Percentiles rank a stretch among this genome's conserved stretches.
Conservation (phyloP, 352 stramenopile genomes). For the Phytophthora pluvialis region DNA sequence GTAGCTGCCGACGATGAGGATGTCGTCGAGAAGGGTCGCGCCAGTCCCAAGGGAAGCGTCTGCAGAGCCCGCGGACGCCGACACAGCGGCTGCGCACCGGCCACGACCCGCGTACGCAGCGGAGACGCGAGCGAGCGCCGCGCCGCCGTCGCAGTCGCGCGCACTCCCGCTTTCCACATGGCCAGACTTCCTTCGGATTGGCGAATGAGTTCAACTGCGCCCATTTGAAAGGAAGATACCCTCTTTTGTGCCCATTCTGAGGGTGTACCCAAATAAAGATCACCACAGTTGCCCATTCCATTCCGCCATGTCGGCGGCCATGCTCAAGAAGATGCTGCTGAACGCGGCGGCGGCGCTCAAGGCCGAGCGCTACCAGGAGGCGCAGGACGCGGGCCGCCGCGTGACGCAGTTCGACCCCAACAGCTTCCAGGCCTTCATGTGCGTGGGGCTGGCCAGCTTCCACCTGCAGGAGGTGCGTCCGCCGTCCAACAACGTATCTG, state of each 20-base stretch:
- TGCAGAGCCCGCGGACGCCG: constrained; percentile 12
- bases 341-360: constrained; percentile 75
- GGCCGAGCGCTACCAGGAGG: constrained; percentile 77
- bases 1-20: constrained; percentile 21
- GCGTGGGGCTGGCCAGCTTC: constrained; percentile 78
- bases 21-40: constrained; percentile 28
- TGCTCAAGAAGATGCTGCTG: constrained; percentile 83
- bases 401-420: constrained; percentile 80
- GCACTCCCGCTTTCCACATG: constrained; percentile 40
- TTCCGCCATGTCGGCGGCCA: constrained; percentile 61
- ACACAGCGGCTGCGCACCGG: background rate
- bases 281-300: too few relatives aligned
- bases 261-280: constrained; percentile 1
- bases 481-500: background rate
- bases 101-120: background rate
- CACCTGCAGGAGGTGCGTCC: constrained; percentile 66
- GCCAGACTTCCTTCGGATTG: constrained; percentile 1
- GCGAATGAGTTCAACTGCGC: constrained; percentile 6
- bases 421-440: constrained; percentile 88
- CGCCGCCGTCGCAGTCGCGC: constrained; percentile 12
- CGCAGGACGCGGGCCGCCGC: constrained; percentile 64
- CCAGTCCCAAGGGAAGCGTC: background rate
- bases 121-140: constrained; percentile 21
- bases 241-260: background rate
- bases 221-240: background rate